Base-by-base conservation (phyloP, 495 filamentous ascomycete species). In the Trichoderma parareesei region DNA sequence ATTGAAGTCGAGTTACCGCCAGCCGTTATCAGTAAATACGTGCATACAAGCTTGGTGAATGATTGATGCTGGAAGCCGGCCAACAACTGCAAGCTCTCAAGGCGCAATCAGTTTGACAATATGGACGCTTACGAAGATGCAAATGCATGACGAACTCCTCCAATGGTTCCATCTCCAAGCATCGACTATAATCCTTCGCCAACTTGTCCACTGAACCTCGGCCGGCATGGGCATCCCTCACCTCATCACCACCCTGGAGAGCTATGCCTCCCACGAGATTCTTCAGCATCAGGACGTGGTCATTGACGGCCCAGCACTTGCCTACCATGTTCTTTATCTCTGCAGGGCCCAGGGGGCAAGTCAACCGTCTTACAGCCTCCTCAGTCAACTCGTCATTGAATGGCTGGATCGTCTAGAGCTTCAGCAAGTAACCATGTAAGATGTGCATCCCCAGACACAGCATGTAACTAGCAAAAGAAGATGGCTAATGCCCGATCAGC, bases 251-350 rank as follows among this genome's bases (percentile, higher is more conserved):
- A 79, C 83, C 57, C 69, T 93, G 18, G 74, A 80, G 38, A 86
- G 82, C 3, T 88, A 85, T 72, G 82, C 86, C 0, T 71, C 79
- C 38, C 70, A 72, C 6, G 75, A 77, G 9, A 61, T 74, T n/a
- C 74, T 91, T 18, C 66, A 66, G 4, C 69, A 74, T 13, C 66
- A 71, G 49, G 71, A 69, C 1, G 78, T 90, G 6, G 85, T 88
- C 43, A 84, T 95, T 61, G 91, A 95, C 67, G 91, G 91, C 0
- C 90, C 91, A 0, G 86, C 83, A 13, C 77, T 95, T 20, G 88
- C 89, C 5, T 87, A 92, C 68, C 83, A 90, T 69, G 75, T 93
- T 44, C 84, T 87, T 57, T 73, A 81, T 11, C 72, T 83, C 13
- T 78, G 87, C 38, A 72, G 72, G 53, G 78, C 72, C 49, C 72